Evolutionary conservation across 352 stramenopile genomes (phyloP), one percentile per base, ranked within the genome.

Genomic region (Pythium vanterpoolii): DNA sequence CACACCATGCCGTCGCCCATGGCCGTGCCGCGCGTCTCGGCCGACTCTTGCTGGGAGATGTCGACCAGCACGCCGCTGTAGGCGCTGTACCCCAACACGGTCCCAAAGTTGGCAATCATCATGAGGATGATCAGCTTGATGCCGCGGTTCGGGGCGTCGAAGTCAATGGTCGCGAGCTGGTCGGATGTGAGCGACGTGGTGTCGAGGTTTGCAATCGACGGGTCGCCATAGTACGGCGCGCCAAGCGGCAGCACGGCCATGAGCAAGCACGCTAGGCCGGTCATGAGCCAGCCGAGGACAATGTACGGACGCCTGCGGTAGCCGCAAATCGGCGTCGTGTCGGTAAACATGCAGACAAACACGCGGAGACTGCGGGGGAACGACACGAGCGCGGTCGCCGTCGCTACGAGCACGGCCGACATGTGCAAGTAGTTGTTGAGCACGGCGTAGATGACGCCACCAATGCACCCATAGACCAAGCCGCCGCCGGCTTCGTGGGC

Each of bases 61-160:
- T 86, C 77, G 21, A 86, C 75, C 3, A 87, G 59, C 11, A 86
- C 57, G 8, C 72, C 79, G 52, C 76, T 69, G 13, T 68, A 76
- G 4, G 66, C 73, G 33, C 71, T 75, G 46, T 76, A 72, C 9
- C 71, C 71, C 33, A 89, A 54, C 5, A 83, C 64, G 27, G 73
- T 76, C 30, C 74, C 74, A 18, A 87, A 61, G 26, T 79, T 83
- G 26, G 74, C 63, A 24, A 83, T 63, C 45, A 77, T 69, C 69
- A 88, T 82, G 52, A 89, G 71, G 6, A 86, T 23, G 56, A 86
- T 74, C 53, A 79, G 75, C 57, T 78, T 82, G 26, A 68, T 63
- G 30, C 74, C 79, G 11, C 46, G 23, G n/a, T 74, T 42, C 3
- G 72, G 74, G 0, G 76, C 74, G n/a, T 75, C 74, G 23, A 66